phyloP scores from a whole-genome alignment of 345 rosid species.

The Noccaea caerulescens region DNA sequence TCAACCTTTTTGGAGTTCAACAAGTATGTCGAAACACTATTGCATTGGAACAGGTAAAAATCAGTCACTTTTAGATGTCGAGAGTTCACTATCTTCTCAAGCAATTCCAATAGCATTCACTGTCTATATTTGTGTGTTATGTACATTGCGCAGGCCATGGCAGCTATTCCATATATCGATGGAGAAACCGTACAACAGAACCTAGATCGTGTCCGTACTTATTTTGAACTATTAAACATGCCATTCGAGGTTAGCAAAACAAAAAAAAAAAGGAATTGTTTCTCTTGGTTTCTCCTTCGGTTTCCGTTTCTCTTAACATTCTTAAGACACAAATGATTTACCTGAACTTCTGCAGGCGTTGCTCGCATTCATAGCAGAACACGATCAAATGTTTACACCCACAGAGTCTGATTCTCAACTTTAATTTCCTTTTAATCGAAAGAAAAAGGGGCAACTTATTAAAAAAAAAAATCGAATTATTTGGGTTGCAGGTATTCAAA shows the following conservation, averaged over 20 bases:
- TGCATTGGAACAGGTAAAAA: conserved; percentile 91
- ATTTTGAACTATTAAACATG: conserved; percentile 92
- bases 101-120: background rate
- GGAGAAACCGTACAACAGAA: conserved; percentile 73
- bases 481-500: conserved; percentile 64
- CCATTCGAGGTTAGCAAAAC: conserved; percentile 74
- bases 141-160: conserved; percentile 69
- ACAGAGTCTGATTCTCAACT: conserved; percentile 61
- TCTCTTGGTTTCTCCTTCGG: background rate
- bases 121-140: conserved; percentile 13
- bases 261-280: background rate
- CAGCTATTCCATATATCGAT: conserved; percentile 87
- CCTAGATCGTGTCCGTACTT: conserved; percentile 86
- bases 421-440: background rate
- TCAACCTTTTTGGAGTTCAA: conserved; percentile 98
- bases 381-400: conserved; percentile 63
- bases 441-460: background rate
- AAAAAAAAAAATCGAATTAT: background rate
- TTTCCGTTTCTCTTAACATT: conserved; percentile 1
- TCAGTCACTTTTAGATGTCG: background rate
- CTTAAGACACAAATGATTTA: background rate
- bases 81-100: background rate
- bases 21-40: conserved; percentile 96
- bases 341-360: conserved; percentile 61
- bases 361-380: conserved; percentile 85